Base-by-base conservation (phyloP, 805 yeast genomes). In the Cyberlindnera japonica region DNA sequence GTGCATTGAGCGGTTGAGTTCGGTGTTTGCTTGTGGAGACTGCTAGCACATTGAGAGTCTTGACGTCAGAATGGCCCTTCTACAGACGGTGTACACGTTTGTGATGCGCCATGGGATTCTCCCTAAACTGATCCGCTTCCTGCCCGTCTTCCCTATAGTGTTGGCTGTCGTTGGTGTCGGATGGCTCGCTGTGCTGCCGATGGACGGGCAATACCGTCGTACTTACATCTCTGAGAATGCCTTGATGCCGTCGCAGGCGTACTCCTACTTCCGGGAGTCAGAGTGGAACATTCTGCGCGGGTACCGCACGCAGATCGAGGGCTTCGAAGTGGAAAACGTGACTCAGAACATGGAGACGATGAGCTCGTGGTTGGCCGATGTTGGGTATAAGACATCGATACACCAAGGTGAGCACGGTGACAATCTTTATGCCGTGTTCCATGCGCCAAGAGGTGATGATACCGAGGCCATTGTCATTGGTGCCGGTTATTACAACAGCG, bases 191-290 rank as follows among this genome's bases (percentile, higher is more conserved):
- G 62, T 72, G 5, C 66, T 89, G 36, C 96, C 98, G 0, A 47
- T 79, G 51, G 83, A 83, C 14, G 98, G 96, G 16, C 87, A 86
- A 56, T 87, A 68, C 59, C 69, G 97, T 40, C 64, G 71, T 47
- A 88, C 96, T 2, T 93, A 93, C 60, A 83, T 90, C 11, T 83
- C 95, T 7, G 99, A 93, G 58, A 93, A 93, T 63, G 99, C 99
- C 23, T 68, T 93, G 59, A 81, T 93, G 86, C 97, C 99, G 7
- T 90, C 95, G 0, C 98, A 93, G 60, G 98, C 93, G 3, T 81
- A 82, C 51, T 81, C 95, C 18, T 89, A 88, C 58, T 93, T 86
- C 60, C 72, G 97, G 40, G 98, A 91, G 56, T 78, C 88, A 29
- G 98, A 93, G 59, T 93, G 98, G 97, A 87, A 90, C 54, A 68